Evolutionary conservation across 1,284 basidiomycete species (phyloP).

Genomic region (Veloboletus limbatus): DNA sequence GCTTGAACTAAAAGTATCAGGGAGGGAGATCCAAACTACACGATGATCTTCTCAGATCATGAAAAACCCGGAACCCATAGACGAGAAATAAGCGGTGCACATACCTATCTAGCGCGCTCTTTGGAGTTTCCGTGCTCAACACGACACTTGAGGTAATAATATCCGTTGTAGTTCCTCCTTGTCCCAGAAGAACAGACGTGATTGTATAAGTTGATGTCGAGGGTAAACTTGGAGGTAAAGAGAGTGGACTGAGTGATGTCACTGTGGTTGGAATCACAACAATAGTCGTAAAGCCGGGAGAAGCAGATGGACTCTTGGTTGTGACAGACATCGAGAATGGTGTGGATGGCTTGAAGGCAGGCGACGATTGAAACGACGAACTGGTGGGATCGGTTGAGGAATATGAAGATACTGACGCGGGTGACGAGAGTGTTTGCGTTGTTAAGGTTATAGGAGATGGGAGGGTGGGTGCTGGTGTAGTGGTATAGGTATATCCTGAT

Average conservation of each 20-base stretch:
- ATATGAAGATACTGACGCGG: conserved; percentile 1
- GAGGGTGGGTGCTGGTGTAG: not conserved
- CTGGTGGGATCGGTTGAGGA: not conserved
- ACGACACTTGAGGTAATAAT: conserved; percentile 22
- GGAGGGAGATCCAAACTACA: conserved; percentile 11
- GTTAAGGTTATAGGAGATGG: not conserved
- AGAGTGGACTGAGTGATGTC: not conserved
- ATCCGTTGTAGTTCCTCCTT: conserved; percentile 16
- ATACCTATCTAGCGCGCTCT: conserved; percentile 13
- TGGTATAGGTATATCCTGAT: conserved; percentile 1
- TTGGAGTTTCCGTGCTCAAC: conserved; percentile 25
- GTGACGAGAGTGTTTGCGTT: not conserved
- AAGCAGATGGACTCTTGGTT: not conserved
- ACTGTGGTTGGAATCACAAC: conserved; percentile 18
- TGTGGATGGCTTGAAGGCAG: not conserved
- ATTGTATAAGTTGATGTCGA: conserved; percentile 22
- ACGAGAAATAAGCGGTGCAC: conserved; percentile 5
- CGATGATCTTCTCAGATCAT: conserved; percentile 9
- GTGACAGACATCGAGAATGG: not conserved
- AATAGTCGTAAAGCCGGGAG: conserved; percentile 6
- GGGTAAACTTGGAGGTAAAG: not conserved
- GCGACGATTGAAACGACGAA: not conserved
- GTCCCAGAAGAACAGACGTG: conserved; percentile 20
- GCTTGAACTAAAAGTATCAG: not conserved
- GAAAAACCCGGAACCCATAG: conserved; percentile 1